A percentile compares a stretch with the other conserved stretches of the same genome.
Conservation (phyloP, 805 yeast genomes). For the Yamadazyma kitorensis region DNA sequence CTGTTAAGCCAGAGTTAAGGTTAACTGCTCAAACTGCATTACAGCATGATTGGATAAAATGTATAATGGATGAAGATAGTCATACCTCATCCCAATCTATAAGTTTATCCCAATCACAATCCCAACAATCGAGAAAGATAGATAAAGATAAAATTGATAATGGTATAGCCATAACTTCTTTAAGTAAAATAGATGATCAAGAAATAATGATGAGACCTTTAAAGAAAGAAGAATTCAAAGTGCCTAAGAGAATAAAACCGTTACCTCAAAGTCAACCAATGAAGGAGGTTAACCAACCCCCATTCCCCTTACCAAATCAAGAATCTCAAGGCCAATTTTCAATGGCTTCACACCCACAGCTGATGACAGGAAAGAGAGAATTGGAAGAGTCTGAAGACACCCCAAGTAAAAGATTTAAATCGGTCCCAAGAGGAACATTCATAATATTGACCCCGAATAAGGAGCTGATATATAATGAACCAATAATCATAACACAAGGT, state of each 20-base stretch:
- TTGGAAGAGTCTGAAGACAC: not conserved
- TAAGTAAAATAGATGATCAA: constrained; percentile 38
- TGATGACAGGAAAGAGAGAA: constrained; percentile 3
- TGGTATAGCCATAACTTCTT: constrained; percentile 30
- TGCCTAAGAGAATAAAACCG: constrained; percentile 43
- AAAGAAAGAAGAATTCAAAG: constrained; percentile 36
- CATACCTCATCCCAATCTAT: constrained; percentile 40
- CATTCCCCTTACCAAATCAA: constrained; percentile 8
- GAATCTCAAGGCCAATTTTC: not conserved
- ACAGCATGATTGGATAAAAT: constrained; percentile 74
- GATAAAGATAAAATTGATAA: constrained; percentile 26
- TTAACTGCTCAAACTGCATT: constrained; percentile 76
- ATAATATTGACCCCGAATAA: constrained; percentile 54
- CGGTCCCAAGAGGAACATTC: constrained; percentile 57
- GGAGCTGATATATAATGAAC: constrained; percentile 43
- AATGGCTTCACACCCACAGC: not conserved
- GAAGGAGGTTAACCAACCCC: constrained; percentile 4
- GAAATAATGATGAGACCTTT: constrained; percentile 43
- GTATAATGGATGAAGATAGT: constrained; percentile 18
- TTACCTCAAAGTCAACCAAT: constrained; percentile 39
- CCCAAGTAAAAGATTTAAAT: constrained; percentile 2
- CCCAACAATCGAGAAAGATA: constrained; percentile 54
- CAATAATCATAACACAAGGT: constrained; percentile 65
- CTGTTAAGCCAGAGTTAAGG: constrained; percentile 72
- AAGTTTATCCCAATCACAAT: constrained; percentile 68